phyloP scores from a whole-genome alignment of 2,329 filamentous ascomycete species.

The Conoideocrella luteorostrata region DNA sequence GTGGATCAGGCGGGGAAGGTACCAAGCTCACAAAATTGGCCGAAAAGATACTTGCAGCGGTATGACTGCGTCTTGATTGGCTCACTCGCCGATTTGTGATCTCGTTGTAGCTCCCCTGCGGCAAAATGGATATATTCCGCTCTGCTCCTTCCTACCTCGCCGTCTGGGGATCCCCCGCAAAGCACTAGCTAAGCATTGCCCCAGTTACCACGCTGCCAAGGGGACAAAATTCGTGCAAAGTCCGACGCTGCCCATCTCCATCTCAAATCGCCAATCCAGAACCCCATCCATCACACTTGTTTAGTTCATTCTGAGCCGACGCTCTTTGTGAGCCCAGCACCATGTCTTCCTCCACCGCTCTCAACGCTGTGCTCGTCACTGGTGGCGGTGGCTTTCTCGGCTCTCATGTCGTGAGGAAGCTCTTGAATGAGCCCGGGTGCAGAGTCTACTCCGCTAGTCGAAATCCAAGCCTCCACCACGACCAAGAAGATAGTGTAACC shows the following conservation, averaged over 20 bases:
- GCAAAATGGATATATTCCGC: neutral
- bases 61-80: neutral
- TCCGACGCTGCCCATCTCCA: neutral
- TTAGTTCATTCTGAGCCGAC: neutral
- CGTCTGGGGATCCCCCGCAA: no score
- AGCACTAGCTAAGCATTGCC: no score
- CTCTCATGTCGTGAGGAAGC: neutral
- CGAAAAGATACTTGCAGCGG: no score
- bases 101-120: neutral
- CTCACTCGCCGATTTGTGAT: neutral
- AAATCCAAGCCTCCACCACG: neutral
- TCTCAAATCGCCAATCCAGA: neutral
- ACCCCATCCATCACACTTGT: neutral
- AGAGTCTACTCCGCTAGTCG: neutral
- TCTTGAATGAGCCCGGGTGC: neutral
- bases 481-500: neutral
- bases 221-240: no score
- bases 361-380: neutral
- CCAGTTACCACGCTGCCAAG: no score
- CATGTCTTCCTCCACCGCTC: neutral
- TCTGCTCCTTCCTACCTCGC: no score
- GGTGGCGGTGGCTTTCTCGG: neutral
- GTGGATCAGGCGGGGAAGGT: no score
- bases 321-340: neutral
- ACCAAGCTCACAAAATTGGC: no score